Percentiles rank a stretch among this genome's conserved stretches.
These are phyloP conservation scores for Pleurotus platypus DNA, from an alignment of 768 basidiomycete species.

Conservation along the genomic window DNA sequence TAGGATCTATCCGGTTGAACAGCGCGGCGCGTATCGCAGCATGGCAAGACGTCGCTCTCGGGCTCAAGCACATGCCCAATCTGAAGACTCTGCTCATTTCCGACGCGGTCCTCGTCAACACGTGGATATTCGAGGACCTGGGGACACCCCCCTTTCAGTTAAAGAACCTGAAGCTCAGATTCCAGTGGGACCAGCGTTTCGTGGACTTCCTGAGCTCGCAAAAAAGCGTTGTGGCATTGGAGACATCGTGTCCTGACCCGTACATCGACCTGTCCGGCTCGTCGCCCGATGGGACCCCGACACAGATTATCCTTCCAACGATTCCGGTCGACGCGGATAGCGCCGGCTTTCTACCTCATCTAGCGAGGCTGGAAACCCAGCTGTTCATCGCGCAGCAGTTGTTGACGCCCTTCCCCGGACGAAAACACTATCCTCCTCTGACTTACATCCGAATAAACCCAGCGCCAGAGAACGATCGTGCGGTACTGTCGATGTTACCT, in stretches of 20 bases:
- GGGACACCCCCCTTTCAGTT: neutral
- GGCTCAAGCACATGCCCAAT: neutral
- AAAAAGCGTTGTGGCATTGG: neutral
- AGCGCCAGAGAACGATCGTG: neutral
- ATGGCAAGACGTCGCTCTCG: neutral
- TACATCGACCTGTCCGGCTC: neutral
- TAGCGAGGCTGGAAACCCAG: conserved; percentile 1
- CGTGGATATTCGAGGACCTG: neutral
- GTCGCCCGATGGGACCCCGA: neutral
- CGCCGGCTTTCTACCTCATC: neutral
- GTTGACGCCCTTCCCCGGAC: neutral
- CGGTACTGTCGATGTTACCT: neutral
- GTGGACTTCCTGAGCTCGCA: conserved; percentile 1
- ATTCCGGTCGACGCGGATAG: neutral
- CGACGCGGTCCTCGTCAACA: neutral
- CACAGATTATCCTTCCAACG: neutral
- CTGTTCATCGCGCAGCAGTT: conserved; percentile 3
- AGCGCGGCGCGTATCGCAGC: neutral
- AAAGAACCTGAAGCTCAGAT: neutral
- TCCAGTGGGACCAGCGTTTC: neutral
- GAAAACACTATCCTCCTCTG: neutral
- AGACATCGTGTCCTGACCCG: conserved; percentile 1
- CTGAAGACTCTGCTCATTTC: neutral
- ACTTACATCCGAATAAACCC: neutral
- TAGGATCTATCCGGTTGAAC: neutral